Percentiles rank a stretch among this genome's conserved stretches.
These are phyloP conservation scores for Pyrus bretschneideri DNA, from an alignment of 306 rosid species.

Conservation along the genomic window DNA sequence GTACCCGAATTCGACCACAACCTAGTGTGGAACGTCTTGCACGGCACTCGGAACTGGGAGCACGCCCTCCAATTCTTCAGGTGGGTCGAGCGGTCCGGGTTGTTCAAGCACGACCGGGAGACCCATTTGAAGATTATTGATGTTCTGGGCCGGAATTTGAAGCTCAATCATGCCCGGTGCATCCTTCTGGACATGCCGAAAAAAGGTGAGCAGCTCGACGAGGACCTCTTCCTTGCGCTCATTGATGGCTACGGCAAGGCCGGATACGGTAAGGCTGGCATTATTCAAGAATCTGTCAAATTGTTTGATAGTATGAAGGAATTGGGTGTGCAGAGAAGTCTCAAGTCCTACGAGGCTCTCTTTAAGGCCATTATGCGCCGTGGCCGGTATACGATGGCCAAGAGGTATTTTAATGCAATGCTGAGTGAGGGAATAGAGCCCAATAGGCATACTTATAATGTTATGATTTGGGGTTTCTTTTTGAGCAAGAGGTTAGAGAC, in stretches of 20 bases:
- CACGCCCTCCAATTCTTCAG: conserved; percentile 83
- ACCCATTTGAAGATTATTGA: conserved; percentile 76
- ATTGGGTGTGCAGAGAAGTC: conserved; percentile 48
- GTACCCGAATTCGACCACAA: conserved; percentile 58
- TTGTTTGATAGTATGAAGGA: conserved; percentile 69
- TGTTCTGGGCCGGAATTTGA: conserved; percentile 56
- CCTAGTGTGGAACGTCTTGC: conserved; percentile 68
- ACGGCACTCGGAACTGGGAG: conserved; percentile 49
- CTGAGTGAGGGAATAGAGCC: conserved; percentile 74
- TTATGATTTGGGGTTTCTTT: conserved; percentile 89
- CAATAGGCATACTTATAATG: conserved; percentile 64
- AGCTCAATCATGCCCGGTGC: conserved; percentile 84
- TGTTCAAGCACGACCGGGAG: conserved; percentile 56
- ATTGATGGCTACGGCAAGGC: conserved; percentile 73
- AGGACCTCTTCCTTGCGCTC: conserved; percentile 57
- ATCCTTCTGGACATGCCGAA: conserved; percentile 58
- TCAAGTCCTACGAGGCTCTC: conserved; percentile 62
- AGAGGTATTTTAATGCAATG: conserved; percentile 77
- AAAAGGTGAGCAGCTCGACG: conserved; percentile 45
- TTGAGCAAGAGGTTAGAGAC: conserved; percentile 67
- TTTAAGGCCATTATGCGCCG: conserved; percentile 66
- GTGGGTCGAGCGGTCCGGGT: conserved; percentile 76
- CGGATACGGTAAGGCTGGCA: conserved; percentile 72
- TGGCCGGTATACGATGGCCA: conserved; percentile 88
- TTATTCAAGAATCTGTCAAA: conserved; percentile 86